Evolutionary conservation across 208 protist genomes (phyloP), one percentile per base, ranked within the genome.

Genomic region (Leptomonas seymouri): DNA sequence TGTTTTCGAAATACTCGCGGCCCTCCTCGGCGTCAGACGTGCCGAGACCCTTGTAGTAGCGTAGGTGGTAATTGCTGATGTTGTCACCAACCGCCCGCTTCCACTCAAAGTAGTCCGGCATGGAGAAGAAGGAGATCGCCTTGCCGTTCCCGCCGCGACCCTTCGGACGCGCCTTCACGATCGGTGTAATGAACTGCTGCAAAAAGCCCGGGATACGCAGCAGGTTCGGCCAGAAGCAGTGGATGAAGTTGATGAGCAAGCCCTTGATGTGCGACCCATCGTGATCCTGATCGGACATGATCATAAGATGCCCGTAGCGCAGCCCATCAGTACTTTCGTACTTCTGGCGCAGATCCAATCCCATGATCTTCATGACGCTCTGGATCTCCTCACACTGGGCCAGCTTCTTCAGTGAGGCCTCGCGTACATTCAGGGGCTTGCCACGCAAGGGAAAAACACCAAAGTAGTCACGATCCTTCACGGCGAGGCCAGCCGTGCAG

Each of bases 201-300:
- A 99, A 71, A 71, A 99, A 99, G 21, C 98, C 98, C 16, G 89
- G 87, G 34, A 93, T 78, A 31, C 97, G 89, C 7, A 99, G 80
- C 42, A 99, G 86, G 15, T 83, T 77, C 9, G 99, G 99, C 99
- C 99, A 99, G 84, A 99, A 99, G 76, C 95, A 93, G 80, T 99
- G 98, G 44, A 99, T 92, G 59, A 99, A 98, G 89, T 99, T 99
- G 80, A 99, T 99, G 28, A 99, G 80, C 12, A 99, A 89, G 16
- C 99, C 99, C 79, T 99, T 99, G 82, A 99, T 99, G 89, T 99
- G 99, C 44, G 99, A 99, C 20, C 99, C 99, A 78, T 99, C 99
- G 80, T 99, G 93, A 94, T 99, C 99, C 86, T 99, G 99, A 94
- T 99, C 99, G 11, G 99, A 96, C 99, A 99, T 99, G 68, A 99